Conservation (phyloP, 208 protist genomes). For the Trypanosoma congolense region DNA sequence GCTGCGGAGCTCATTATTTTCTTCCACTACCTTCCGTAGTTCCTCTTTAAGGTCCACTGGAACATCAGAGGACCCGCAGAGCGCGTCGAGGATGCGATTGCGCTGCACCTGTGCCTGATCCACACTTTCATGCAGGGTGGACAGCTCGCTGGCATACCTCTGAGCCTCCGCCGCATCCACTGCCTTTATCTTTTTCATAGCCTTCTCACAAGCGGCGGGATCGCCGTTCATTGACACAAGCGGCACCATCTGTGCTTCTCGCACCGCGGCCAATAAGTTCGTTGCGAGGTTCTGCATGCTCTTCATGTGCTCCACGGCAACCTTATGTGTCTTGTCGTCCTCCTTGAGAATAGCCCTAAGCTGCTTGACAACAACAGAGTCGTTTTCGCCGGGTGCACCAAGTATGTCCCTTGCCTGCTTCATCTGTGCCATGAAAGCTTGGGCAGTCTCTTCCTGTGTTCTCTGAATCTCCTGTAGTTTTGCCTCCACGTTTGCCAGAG, state of each 20-base stretch:
- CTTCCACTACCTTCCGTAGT: slow-evolving; percentile 17
- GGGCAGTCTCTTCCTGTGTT: slow-evolving; percentile 15
- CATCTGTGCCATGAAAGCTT: slow-evolving; percentile 8
- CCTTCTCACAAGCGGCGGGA: slow-evolving; percentile 1
- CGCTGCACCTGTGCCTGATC: slow-evolving; percentile 16
- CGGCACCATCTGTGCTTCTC: slow-evolving; percentile 19
- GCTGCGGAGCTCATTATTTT: slow-evolving; percentile 27
- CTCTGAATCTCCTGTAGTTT: slow-evolving; percentile 18
- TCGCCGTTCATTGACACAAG: slow-evolving; percentile 21
- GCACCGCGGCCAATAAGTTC: slow-evolving; percentile 19
- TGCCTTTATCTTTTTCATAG: slow-evolving; percentile 21
- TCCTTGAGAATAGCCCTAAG: slow-evolving; percentile 23
- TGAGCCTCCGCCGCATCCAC: slow-evolving; percentile 16
- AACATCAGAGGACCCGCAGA: slow-evolving; percentile 9
- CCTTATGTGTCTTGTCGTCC: slow-evolving; percentile 15
- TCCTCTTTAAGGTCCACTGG: slow-evolving; percentile 27
- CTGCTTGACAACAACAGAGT: slow-evolving; percentile 24
- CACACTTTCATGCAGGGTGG: slow-evolving; percentile 16
- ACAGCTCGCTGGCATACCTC: slow-evolving; percentile 21
- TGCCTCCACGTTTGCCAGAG: slow-evolving; percentile 6
- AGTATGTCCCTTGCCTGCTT: slow-evolving; percentile 13
- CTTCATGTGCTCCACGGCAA: slow-evolving; percentile 13
- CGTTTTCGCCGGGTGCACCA: slow-evolving; percentile 4
- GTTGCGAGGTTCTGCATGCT: slow-evolving; percentile 11
- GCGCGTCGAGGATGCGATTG: slow-evolving; percentile 15